Evolutionary conservation across 345 rosid genomes (phyloP).

Genomic region (Reutealis trisperma): DNA sequence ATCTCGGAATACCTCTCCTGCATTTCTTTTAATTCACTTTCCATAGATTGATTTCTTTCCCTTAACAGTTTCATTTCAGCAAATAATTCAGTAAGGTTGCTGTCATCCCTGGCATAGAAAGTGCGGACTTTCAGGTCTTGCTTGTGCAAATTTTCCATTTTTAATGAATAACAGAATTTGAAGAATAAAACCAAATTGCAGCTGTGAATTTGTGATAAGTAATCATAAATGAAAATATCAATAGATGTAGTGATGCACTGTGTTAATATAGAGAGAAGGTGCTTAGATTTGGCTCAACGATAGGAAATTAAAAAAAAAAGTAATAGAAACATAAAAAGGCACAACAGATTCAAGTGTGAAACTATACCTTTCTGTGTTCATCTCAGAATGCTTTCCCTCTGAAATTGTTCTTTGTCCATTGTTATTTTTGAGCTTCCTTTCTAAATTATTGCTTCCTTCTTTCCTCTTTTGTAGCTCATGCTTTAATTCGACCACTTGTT

Average conservation of each 20-base stretch:
- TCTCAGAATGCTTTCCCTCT: not conserved
- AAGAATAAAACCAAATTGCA: not conserved
- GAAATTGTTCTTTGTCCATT: too few species aligned
- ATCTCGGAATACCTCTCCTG: conserved; percentile 90
- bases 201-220: not conserved
- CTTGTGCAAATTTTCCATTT: conserved; percentile 33
- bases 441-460: conserved; percentile 31
- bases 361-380: conserved; percentile 33
- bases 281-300: not conserved
- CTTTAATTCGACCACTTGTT: conserved; percentile 51
- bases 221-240: not conserved
- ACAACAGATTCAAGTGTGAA: conserved; percentile 16
- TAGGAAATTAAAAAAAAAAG: conserved; percentile 1
- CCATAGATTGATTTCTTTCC: conserved; percentile 77
- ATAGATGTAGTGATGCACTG: not conserved
- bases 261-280: not conserved
- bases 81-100: conserved; percentile 35
- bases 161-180: conserved; percentile 25
- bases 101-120: conserved; percentile 30
- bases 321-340: conserved; percentile 1
- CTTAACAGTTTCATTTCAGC: conserved; percentile 30
- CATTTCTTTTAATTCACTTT: conserved; percentile 85
- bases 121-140: conserved; percentile 23
- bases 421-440: conserved; percentile 1
- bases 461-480: conserved; percentile 53